phyloP scores from a whole-genome alignment of 2,329 filamentous ascomycete genomes.

The Chalara sp. region DNA sequence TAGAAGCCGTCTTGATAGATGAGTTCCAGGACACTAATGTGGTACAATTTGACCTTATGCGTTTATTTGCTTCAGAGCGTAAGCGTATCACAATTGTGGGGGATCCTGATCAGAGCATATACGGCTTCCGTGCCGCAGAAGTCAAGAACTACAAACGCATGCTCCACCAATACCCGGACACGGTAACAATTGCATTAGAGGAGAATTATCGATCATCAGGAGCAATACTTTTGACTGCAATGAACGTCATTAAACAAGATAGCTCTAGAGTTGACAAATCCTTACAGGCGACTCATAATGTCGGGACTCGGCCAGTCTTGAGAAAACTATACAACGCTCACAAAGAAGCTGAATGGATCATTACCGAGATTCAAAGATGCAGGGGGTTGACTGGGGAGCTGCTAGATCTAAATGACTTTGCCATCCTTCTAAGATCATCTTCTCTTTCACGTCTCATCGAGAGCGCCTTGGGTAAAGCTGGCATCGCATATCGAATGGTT shows the following conservation, averaged over 20 bases:
- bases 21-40: slow-evolving; percentile 97
- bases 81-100: slow-evolving; percentile 89
- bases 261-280: slow-evolving; percentile 70
- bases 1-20: slow-evolving; percentile 88
- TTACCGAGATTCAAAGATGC: slow-evolving; percentile 70
- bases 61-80: slow-evolving; percentile 66
- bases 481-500: slow-evolving; percentile 88
- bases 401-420: slow-evolving; percentile 70
- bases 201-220: slow-evolving; percentile 93
- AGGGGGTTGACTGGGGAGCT: slow-evolving; percentile 66
- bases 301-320: slow-evolving; percentile 74
- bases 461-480: slow-evolving; percentile 68
- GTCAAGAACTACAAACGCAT: slow-evolving; percentile 80
- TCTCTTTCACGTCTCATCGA: slow-evolving; percentile 82
- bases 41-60: slow-evolving; percentile 93
- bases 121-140: slow-evolving; percentile 90
- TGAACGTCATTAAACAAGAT: slow-evolving; percentile 89
- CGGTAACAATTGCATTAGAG: slow-evolving; percentile 77
- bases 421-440: slow-evolving; percentile 81
- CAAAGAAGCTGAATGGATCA: slow-evolving; percentile 81
- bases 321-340: slow-evolving; percentile 63
- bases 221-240: slow-evolving; percentile 71
- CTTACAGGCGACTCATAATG: slow-evolving; percentile 71
- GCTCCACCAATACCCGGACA: slow-evolving; percentile 68
- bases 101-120: slow-evolving; percentile 96